Evolutionary conservation across 2,329 filamentous ascomycete genomes (phyloP), one percentile per base, ranked within the genome.

Genomic region (Trichoderma gracile): DNA sequence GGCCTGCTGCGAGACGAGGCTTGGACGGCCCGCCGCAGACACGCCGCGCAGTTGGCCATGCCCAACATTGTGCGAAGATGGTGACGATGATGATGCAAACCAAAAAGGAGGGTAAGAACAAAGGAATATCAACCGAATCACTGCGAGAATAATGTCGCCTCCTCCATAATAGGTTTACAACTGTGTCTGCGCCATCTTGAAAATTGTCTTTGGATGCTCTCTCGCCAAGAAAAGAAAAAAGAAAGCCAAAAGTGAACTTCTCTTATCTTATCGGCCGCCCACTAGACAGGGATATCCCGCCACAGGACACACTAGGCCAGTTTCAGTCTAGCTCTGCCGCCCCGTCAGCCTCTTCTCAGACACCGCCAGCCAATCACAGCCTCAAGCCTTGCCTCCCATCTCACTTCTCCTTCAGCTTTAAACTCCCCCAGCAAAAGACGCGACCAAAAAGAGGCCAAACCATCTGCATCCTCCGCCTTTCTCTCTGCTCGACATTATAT

Each of bases 21-120:
- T 21, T 70, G 71, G 5, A 72, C 50, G 9, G 72, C 68, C 61
- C 70, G 71, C 46, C 70, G 69, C 45, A 77, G 57, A 56, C 71
- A 76, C 17, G 60, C 43, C 3, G 60, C 60, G 45, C 60, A 63
- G n/a, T 23, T 23, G 3, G 33, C 33, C 4, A 65, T n/a, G 17
- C 54, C 47, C 7, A 59, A 49, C 64, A 65, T 65, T 47, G 23
- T 25, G 45, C 25, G 25, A 27, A 27, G 25, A 27, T 27, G 25
- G 7, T 5, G 2, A 27, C 25, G 40, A 3, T 2, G n/a, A 1
- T 7, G 14, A n/a, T 5, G 5, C 9, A 50, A 7, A 1, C 2
- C 21, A 23, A n/a, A 14, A 3, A 38, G 33, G 33, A 38, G 33
- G 5, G 33, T 12, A 5, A 43, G 7, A 8, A n/a, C 10, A 17